Percentiles rank a stretch among this genome's conserved stretches.
Evolutionary conservation across 2,329 filamentous ascomycete genomes (phyloP).

Genomic region (Davidsoniella eucalypti): DNA sequence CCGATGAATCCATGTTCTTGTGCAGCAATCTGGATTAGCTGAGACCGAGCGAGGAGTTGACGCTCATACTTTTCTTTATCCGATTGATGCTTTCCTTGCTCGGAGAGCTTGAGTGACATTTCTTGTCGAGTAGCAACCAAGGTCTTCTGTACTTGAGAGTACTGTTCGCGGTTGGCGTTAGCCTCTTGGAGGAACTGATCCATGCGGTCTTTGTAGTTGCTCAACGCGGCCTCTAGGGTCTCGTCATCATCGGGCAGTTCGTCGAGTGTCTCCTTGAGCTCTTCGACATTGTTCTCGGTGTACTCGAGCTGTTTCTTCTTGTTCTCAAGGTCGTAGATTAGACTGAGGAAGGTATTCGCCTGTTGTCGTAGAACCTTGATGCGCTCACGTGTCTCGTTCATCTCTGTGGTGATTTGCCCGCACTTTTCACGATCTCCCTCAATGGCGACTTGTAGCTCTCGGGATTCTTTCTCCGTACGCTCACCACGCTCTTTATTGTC

Average conservation of each 20-base stretch:
- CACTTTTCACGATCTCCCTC: constrained; percentile 42
- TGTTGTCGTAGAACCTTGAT: constrained; percentile 53
- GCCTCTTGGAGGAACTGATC: constrained; percentile 46
- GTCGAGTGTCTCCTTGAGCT: constrained; percentile 55
- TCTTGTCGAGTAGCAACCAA: constrained; percentile 28
- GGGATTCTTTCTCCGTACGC: constrained; percentile 47
- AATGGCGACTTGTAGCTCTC: constrained; percentile 49
- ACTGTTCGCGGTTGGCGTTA: constrained; percentile 44
- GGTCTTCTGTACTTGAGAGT: constrained; percentile 43
- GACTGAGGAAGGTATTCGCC: constrained; percentile 55
- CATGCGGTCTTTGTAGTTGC: constrained; percentile 64
- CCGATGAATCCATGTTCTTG: constrained; percentile 64
- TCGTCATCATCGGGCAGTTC: constrained; percentile 66
- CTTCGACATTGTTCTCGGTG: constrained; percentile 52
- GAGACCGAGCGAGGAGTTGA: constrained; percentile 53
- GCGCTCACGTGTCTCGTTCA: constrained; percentile 39
- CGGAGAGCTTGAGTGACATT: constrained; percentile 37
- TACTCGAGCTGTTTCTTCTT: constrained; percentile 61
- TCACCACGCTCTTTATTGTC: constrained; percentile 73
- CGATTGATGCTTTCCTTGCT: constrained; percentile 65
- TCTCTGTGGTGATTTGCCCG: constrained; percentile 40
- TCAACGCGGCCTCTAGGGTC: constrained; percentile 52
- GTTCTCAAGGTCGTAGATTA: constrained; percentile 58
- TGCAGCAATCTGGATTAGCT: constrained; percentile 64
- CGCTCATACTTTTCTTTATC: constrained; percentile 77